A percentile compares a stretch with the other conserved stretches of the same genome.
Evolutionary conservation across 345 rosid species (phyloP).

Genomic region (Litchi chinensis): DNA sequence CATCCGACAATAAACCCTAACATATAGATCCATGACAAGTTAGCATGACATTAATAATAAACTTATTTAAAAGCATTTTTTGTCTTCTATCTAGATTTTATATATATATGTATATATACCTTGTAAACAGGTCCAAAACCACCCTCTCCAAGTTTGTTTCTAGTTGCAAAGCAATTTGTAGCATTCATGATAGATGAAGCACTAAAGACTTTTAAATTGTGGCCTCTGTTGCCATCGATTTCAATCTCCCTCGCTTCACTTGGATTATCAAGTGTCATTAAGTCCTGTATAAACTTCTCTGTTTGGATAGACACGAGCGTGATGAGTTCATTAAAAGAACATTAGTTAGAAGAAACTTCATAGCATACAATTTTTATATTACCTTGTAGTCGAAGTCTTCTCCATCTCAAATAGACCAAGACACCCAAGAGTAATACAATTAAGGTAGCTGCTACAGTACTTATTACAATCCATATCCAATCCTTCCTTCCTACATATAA

Average conservation of each 20-base stretch:
- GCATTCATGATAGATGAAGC: constrained; percentile 16
- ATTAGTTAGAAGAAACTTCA: not conserved
- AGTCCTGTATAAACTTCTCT: constrained; percentile 4
- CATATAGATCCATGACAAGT: not conserved
- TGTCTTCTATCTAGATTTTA: not conserved
- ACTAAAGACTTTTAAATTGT: constrained; percentile 1
- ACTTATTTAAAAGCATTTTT: not conserved
- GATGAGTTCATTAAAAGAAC: not conserved
- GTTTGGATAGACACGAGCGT: not conserved
- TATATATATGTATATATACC: not conserved
- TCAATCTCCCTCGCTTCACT: constrained; percentile 3
- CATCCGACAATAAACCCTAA: constrained; percentile 20
- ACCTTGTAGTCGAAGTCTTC: constrained; percentile 6
- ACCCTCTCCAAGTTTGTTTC: constrained; percentile 9
- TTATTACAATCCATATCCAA: not conserved
- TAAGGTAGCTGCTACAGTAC: not conserved
- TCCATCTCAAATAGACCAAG: constrained; percentile 1
- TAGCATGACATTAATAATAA: not conserved
- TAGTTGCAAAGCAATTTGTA: not conserved
- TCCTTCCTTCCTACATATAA: not conserved
- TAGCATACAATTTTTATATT: not conserved
- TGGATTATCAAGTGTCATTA: constrained; percentile 16
- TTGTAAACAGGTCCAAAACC: constrained; percentile 22
- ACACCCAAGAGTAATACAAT: not conserved
- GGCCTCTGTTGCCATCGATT: constrained; percentile 10